Evolutionary conservation across 1,139 yeast species (phyloP).

Genomic region (Protomyces arabidopsidicola): DNA sequence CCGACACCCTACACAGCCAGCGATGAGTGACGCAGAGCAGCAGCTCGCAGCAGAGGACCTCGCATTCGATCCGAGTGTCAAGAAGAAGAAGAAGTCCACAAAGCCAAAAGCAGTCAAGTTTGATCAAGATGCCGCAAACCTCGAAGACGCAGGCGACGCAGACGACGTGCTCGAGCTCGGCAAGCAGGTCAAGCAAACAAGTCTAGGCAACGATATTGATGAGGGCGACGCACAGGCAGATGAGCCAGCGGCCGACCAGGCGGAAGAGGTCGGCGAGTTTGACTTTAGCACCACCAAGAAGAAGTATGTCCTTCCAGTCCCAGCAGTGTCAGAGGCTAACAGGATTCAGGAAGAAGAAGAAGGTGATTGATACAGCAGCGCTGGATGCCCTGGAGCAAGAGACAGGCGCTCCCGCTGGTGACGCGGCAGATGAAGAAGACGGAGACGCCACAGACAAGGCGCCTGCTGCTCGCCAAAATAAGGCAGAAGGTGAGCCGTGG

Average conservation of each 20-base stretch:
- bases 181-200: conserved; percentile 27
- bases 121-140: conserved; percentile 42
- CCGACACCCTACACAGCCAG: too few species aligned
- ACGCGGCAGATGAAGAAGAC: conserved; percentile 37
- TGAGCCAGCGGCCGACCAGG: conserved; percentile 38
- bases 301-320: conserved; percentile 46
- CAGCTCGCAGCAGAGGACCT: conserved; percentile 29
- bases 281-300: conserved; percentile 44
- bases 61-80: conserved; percentile 62
- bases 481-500: conserved; percentile 37
- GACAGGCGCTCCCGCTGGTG: conserved; percentile 48
- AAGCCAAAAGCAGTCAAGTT: conserved; percentile 40
- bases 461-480: conserved; percentile 39
- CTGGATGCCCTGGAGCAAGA: conserved; percentile 80
- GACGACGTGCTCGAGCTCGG: conserved; percentile 35
- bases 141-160: conserved; percentile 39
- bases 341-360: conserved; percentile 68
- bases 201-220: conserved; percentile 41
- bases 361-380: conserved; percentile 58
- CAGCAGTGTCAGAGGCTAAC: conserved; percentile 43
- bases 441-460: conserved; percentile 34
- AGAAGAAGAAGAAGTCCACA: conserved; percentile 77
- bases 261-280: conserved; percentile 44
- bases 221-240: conserved; percentile 41
- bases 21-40: conserved; percentile 23